These are phyloP conservation scores for Suhomyces chickasaworum DNA, from an alignment of 1,139 yeast genomes.

Conservation along the genomic window DNA sequence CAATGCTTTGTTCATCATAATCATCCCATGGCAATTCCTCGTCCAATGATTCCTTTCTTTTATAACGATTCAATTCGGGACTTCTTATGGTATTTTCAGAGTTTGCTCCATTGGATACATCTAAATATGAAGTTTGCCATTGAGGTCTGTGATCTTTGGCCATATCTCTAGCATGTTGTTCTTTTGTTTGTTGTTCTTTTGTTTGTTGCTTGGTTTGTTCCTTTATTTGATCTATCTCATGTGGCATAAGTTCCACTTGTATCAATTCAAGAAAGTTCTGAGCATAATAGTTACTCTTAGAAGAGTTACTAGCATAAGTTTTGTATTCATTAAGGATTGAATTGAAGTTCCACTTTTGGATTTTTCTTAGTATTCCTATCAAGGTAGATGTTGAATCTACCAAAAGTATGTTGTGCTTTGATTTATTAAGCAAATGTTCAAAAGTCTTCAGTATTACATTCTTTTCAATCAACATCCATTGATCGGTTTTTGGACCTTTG, in stretches of 20 bases:
- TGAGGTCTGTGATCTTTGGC: conserved; percentile 8
- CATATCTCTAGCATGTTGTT: conserved; percentile 1
- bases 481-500: conserved; percentile 45
- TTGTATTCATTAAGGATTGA: conserved; percentile 85
- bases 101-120: not conserved
- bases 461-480: conserved; percentile 72
- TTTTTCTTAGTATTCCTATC: conserved; percentile 75
- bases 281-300: conserved; percentile 70
- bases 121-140: conserved; percentile 8
- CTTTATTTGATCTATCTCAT: conserved; percentile 37
- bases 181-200: conserved; percentile 22
- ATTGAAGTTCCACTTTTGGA: conserved; percentile 88
- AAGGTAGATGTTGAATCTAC: conserved; percentile 82
- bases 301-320: conserved; percentile 63
- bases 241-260: conserved; percentile 54
- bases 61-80: conserved; percentile 9
- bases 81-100: conserved; percentile 3
- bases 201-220: conserved; percentile 22
- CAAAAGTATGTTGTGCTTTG: conserved; percentile 68
- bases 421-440: conserved; percentile 60
- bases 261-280: conserved; percentile 81
- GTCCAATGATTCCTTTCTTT: conserved; percentile 20
- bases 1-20: conserved; percentile 26
- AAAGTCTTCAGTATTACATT: conserved; percentile 58
- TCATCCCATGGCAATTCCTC: conserved; percentile 16